Evolutionary conservation across 179 eudicot genomes (phyloP).

Genomic region (Amaranthus tricolor): DNA sequence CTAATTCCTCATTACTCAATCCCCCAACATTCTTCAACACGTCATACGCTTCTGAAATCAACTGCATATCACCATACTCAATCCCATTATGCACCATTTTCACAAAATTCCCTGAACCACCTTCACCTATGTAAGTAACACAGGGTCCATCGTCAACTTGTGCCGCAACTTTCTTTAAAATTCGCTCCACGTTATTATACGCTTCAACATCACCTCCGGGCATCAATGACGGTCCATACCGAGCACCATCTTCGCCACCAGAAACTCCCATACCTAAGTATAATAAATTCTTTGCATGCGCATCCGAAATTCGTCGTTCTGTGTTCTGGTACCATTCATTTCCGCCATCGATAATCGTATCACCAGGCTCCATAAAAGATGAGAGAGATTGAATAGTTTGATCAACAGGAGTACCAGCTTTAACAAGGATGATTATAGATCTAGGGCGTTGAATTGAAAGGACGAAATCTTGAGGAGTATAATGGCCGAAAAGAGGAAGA

Average conservation of each 20-base stretch:
- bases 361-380: constrained; percentile 36
- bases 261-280: constrained; percentile 54
- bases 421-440: constrained; percentile 44
- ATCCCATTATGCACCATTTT: constrained; percentile 57
- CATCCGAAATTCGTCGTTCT: constrained; percentile 32
- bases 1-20: constrained; percentile 42
- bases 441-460: constrained; percentile 42
- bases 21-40: constrained; percentile 45
- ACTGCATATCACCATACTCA: constrained; percentile 52
- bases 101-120: constrained; percentile 46
- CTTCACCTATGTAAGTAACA: constrained; percentile 47
- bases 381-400: constrained; percentile 36
- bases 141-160: constrained; percentile 53
- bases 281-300: constrained; percentile 17
- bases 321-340: constrained; percentile 51
- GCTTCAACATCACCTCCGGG: constrained; percentile 41
- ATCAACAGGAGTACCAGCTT: constrained; percentile 45
- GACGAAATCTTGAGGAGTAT: constrained; percentile 38
- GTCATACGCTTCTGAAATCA: constrained; percentile 49
- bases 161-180: constrained; percentile 42
- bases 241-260: constrained; percentile 48
- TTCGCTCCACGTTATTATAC: constrained; percentile 26
- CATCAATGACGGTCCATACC: constrained; percentile 42
- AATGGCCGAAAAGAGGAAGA: constrained; percentile 37
- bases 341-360: constrained; percentile 47